Conservation (phyloP, 805 yeast genomes). For the Yueomyces sinensis region DNA sequence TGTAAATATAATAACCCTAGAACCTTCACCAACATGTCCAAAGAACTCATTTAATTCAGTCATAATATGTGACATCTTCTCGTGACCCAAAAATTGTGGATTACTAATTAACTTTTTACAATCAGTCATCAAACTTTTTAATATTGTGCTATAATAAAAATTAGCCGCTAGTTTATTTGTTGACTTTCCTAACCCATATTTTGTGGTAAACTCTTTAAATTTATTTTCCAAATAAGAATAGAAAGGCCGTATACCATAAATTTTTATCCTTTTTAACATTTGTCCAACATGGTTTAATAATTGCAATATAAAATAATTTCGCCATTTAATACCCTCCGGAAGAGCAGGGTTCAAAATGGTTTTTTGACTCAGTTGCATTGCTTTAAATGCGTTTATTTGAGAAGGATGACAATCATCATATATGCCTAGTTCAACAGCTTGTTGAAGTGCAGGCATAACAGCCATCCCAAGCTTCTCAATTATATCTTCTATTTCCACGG, state of each 20-base stretch:
- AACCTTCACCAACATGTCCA: conserved; percentile 29
- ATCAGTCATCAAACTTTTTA: conserved; percentile 30
- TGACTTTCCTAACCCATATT: conserved; percentile 45
- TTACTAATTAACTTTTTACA: conserved; percentile 33
- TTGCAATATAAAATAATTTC: conserved; percentile 46
- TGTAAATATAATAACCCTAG: conserved; percentile 77
- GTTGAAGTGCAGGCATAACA: conserved; percentile 47
- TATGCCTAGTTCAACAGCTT: conserved; percentile 50
- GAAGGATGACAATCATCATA: conserved; percentile 56
- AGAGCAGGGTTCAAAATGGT: conserved; percentile 38
- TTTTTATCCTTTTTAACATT: conserved; percentile 50
- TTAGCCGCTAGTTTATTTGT: conserved; percentile 49
- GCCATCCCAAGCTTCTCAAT: conserved; percentile 48
- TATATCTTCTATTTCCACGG: conserved; percentile 42
- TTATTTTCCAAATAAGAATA: conserved; percentile 52
- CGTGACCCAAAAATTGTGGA: conserved; percentile 41
- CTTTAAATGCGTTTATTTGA: conserved; percentile 53
- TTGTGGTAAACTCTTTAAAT: conserved; percentile 42
- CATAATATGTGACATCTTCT: conserved; percentile 50
- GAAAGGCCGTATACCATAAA: conserved; percentile 76
- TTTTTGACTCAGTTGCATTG: conserved; percentile 55
- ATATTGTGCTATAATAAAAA: conserved; percentile 41
- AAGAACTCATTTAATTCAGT: conserved; percentile 49
- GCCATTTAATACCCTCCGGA: conserved; percentile 66
- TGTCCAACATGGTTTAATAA: conserved; percentile 47